Percentiles rank a stretch among this genome's conserved stretches.
Conservation (phyloP, 1,284 basidiomycete genomes). For the Trichosporon inkin region DNA sequence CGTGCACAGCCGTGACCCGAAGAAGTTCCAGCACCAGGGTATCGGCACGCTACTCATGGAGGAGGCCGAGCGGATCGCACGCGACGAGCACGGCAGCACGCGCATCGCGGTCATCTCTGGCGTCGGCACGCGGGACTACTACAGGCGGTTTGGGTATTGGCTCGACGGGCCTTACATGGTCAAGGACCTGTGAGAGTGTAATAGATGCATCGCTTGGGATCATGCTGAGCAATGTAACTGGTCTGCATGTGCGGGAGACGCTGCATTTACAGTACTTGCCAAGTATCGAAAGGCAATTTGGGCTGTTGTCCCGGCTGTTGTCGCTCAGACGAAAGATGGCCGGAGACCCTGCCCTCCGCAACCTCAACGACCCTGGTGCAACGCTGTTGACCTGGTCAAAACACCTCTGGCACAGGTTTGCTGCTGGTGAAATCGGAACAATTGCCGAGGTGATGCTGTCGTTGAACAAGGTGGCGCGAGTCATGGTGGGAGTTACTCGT, state of each 20-base stretch:
- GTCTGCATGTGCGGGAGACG: too few species aligned
- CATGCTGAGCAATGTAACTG: not conserved
- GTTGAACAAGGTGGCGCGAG: too few species aligned
- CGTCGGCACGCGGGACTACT: slow-evolving; percentile 92
- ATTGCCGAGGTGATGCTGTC: too few species aligned
- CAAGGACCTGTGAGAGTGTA: slow-evolving; percentile 56
- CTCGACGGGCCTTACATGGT: slow-evolving; percentile 98
- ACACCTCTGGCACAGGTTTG: too few species aligned
- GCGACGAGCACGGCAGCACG: slow-evolving; percentile 88
- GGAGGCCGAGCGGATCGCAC: slow-evolving; percentile 96
- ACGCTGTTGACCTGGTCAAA: too few species aligned
- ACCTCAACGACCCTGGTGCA: too few species aligned
- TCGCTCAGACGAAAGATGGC: too few species aligned
- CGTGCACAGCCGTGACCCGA: slow-evolving; percentile 94
- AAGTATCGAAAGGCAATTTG: too few species aligned
- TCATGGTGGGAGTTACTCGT: slow-evolving; percentile 6
- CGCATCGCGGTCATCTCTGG: slow-evolving; percentile 89
- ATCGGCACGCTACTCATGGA: slow-evolving; percentile 99
- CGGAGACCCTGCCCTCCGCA: too few species aligned
- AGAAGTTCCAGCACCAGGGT: slow-evolving; percentile 97
- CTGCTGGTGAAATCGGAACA: too few species aligned
- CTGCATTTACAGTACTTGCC: too few species aligned
- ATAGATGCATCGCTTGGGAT: not conserved
- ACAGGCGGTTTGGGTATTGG: slow-evolving; percentile 85
- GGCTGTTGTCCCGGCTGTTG: too few species aligned